These are phyloP conservation scores for Misopates orontium DNA, from an alignment of 257 asterid genomes.

Conservation along the genomic window DNA sequence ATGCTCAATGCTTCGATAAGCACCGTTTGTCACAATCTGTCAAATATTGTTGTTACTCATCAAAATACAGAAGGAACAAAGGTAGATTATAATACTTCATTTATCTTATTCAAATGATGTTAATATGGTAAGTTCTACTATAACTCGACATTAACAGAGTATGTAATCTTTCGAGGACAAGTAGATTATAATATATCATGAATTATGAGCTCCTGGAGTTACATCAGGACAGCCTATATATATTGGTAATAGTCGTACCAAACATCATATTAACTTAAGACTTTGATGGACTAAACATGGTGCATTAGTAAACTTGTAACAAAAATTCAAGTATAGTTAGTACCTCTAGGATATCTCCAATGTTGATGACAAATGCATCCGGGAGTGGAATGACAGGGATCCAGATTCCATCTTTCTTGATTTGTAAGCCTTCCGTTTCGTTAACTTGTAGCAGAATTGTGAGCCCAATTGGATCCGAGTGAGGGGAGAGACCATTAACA, in stretches of 20 bases:
- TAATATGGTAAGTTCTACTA: no score
- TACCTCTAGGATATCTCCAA: constrained; percentile 55
- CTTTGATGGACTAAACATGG: no score
- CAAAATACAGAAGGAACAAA: no score
- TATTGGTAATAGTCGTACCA: no score
- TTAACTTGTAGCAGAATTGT: constrained; percentile 48
- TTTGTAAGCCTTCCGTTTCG: constrained; percentile 46
- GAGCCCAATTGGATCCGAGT: constrained; percentile 46
- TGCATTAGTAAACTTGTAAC: no score
- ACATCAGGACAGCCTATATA: no score
- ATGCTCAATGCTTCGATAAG: constrained; percentile 53
- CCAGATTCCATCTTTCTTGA: constrained; percentile 48
- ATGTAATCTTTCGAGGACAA: no score
- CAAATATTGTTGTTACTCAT: not conserved
- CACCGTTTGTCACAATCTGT: constrained; percentile 48
- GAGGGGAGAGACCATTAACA: constrained; percentile 50
- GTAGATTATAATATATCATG: no score
- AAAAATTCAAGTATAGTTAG: not conserved
- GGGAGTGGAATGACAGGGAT: constrained; percentile 46
- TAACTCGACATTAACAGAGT: no score
- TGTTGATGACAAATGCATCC: constrained; percentile 46
- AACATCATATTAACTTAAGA: not conserved
- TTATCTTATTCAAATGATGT: no score
- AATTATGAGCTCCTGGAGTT: no score
- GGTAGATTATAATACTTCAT: no score